These are phyloP conservation scores for Ophiostoma himal-ulmi DNA, from an alignment of 2,329 filamentous ascomycete genomes.

Conservation along the genomic window DNA sequence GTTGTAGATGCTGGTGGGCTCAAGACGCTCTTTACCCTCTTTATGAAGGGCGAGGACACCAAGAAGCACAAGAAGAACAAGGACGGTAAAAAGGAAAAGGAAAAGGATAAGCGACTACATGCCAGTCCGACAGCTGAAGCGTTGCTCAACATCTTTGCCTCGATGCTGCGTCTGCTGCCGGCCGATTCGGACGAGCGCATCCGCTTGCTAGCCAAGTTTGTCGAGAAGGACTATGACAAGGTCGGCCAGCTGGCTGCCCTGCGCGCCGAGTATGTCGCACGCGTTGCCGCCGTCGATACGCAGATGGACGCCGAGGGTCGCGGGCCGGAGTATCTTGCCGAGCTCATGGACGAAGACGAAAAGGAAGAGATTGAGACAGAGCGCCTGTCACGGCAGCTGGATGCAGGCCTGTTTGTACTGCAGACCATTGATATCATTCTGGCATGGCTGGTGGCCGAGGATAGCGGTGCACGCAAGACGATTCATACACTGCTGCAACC, in stretches of 20 bases:
- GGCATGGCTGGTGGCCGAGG: conserved; percentile 88
- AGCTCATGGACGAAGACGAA: conserved; percentile 53
- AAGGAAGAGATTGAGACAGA: conserved; percentile 59
- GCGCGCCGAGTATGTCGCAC: conserved; percentile 62
- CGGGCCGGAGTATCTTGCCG: conserved; percentile 30
- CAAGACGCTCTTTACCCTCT: conserved; percentile 77
- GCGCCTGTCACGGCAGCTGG: conserved; percentile 68
- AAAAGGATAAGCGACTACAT: conserved; percentile 30
- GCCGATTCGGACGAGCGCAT: conserved; percentile 73
- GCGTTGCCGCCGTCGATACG: conserved; percentile 57
- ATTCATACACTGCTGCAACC: conserved; percentile 56
- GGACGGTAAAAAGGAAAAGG: conserved; percentile 14
- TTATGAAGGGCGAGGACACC: conserved; percentile 63
- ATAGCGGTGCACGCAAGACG: conserved; percentile 63
- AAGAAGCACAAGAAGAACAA: conserved; percentile 23
- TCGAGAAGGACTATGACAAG: conserved; percentile 92
- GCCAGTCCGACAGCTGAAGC: conserved; percentile 69
- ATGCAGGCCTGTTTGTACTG: conserved; percentile 76
- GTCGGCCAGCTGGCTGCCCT: conserved; percentile 64
- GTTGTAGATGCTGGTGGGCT: conserved; percentile 79
- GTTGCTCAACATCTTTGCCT: conserved; percentile 76
- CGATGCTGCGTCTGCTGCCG: conserved; percentile 72
- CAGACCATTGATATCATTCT: conserved; percentile 80
- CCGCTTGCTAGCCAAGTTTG: conserved; percentile 83
- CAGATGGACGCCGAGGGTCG: conserved; percentile 45